Conservation (phyloP, 176 grass and related monocot genomes). For the Bolboschoenus planiculmis region DNA sequence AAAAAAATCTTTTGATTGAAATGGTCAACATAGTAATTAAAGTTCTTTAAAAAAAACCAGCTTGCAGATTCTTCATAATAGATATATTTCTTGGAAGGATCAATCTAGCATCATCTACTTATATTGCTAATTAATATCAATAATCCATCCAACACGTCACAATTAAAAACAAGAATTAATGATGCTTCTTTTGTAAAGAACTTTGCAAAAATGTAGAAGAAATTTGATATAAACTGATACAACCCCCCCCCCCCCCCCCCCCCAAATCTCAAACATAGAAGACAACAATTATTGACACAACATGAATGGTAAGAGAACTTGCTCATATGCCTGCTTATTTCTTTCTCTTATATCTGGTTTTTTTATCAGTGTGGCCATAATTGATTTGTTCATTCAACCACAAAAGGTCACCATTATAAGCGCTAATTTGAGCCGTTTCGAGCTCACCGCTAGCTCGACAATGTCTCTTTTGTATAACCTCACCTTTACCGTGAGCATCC, state of each 20-base stretch:
- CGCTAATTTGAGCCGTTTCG: not conserved
- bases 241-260: not conserved
- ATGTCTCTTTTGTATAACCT: slow-evolving; percentile 28
- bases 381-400: not conserved
- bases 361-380: not conserved
- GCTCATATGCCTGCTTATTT: not conserved
- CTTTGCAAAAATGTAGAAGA: too few species aligned
- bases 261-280: not conserved
- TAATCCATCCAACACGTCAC: too few species aligned
- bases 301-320: not conserved
- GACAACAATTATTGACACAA: not conserved
- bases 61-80: too few species aligned
- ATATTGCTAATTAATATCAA: too few species aligned
- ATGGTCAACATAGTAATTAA: too few species aligned
- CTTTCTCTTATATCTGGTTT: not conserved
- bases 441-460: not conserved
- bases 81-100: too few species aligned
- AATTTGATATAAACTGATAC: not conserved
- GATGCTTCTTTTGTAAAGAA: too few species aligned
- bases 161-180: too few species aligned
- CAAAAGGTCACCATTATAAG: slow-evolving; percentile 1
- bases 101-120: too few species aligned
- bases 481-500: slow-evolving; percentile 9
- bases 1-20: too few species aligned
- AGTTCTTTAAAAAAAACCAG: too few species aligned